These are phyloP conservation scores for Onygenales sp. DNA, from an alignment of 2,329 filamentous ascomycete species.

Conservation along the genomic window DNA sequence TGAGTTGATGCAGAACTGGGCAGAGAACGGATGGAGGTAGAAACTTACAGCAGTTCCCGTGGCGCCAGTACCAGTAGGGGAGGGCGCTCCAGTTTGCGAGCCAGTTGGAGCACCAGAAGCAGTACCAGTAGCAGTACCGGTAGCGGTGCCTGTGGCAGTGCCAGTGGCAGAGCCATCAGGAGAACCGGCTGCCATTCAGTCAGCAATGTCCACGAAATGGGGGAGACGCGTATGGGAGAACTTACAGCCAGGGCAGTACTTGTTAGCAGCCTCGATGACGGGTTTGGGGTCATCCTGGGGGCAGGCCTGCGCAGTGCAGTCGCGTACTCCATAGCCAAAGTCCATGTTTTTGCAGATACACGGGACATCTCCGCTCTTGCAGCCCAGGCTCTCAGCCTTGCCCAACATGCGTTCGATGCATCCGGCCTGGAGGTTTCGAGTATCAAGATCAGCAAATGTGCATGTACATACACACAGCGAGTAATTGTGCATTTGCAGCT, in stretches of 20 bases:
- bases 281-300: conserved; percentile 24
- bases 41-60: conserved; percentile 1
- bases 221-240: not conserved
- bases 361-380: conserved; percentile 23
- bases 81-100: conserved; percentile 9
- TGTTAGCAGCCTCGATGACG: too few species aligned
- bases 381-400: conserved; percentile 31
- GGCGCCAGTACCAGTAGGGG: conserved; percentile 12
- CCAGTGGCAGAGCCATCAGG: not conserved
- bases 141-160: conserved; percentile 5
- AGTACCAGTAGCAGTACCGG: conserved; percentile 6
- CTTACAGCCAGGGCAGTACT: not conserved
- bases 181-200: not conserved
- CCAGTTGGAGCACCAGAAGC: conserved; percentile 5
- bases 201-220: not conserved
- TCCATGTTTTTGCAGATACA: conserved; percentile 34
- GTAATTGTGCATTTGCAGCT: not conserved
- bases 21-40: not conserved
- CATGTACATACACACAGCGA: not conserved
- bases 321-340: conserved; percentile 37
- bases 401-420: conserved; percentile 38
- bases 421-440: conserved; percentile 21
- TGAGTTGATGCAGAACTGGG: not conserved
- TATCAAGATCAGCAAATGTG: not conserved
- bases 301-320: conserved; percentile 38